Evolutionary conservation across 345 rosid species (phyloP).

Genomic region (Laguncularia racemosa): DNA sequence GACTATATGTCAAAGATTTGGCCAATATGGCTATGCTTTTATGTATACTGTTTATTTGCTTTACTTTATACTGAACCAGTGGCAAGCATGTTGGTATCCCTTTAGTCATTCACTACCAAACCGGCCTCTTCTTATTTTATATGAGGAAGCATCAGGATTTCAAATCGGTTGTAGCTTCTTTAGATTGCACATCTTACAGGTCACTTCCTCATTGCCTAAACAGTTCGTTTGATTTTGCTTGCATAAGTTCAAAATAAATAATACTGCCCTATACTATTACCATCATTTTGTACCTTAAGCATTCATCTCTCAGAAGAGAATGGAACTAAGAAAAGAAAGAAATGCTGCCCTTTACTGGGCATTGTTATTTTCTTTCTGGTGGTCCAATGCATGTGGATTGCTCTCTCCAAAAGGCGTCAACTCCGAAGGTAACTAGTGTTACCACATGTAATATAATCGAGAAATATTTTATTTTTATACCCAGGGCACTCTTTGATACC

Average conservation of each 20-base stretch:
- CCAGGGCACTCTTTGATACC: no score
- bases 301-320: slow-evolving; percentile 15
- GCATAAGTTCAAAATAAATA: no score
- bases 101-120: slow-evolving; percentile 4
- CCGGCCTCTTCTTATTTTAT: slow-evolving; percentile 9
- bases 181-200: no score
- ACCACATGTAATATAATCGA: not conserved
- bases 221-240: no score
- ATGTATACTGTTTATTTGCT: slow-evolving; percentile 30
- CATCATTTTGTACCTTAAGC: slow-evolving; percentile 4
- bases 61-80: slow-evolving; percentile 28
- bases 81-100: slow-evolving; percentile 37
- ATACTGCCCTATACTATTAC: no score
- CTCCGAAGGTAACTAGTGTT: slow-evolving; percentile 58
- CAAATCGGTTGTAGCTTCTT: no score
- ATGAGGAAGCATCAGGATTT: no score
- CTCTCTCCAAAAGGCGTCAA: slow-evolving; percentile 79
- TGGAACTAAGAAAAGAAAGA: slow-evolving; percentile 28
- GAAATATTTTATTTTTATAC: not conserved
- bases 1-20: slow-evolving; percentile 25
- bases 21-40: slow-evolving; percentile 28
- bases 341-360: slow-evolving; percentile 13
- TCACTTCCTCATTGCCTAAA: no score
- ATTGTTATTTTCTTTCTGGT: slow-evolving; percentile 28
- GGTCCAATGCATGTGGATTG: slow-evolving; percentile 42